Percentiles rank a stretch among this genome's conserved stretches.
Conservation (phyloP, 2,329 filamentous ascomycete genomes). For the Orbilia ellipsospora region DNA sequence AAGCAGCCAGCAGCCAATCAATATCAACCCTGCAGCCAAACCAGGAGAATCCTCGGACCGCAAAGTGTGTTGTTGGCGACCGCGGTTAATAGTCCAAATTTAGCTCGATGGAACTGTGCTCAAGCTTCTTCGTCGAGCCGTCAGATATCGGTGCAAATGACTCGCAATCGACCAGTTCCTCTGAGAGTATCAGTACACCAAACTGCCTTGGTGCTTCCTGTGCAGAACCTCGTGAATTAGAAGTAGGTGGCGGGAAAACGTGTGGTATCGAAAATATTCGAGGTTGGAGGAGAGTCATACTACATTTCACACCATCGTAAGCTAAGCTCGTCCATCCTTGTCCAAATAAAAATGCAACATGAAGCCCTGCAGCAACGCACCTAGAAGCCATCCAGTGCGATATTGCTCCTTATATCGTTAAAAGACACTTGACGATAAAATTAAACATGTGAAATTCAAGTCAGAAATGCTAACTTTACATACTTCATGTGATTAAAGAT, state of each 20-base stretch:
- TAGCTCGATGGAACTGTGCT: constrained; percentile 36
- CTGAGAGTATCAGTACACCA: not conserved
- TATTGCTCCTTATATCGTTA: too few relatives aligned
- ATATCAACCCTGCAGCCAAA: too few relatives aligned
- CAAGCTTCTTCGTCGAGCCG: constrained; percentile 27
- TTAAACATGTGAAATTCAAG: too few relatives aligned
- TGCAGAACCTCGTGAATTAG: constrained; percentile 19
- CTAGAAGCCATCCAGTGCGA: not conserved
- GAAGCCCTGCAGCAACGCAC: constrained; percentile 1
- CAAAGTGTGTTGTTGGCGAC: too few relatives aligned
- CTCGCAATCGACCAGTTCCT: not conserved
- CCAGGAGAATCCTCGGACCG: too few relatives aligned
- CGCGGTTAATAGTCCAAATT: not conserved
- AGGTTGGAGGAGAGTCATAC: constrained; percentile 66
- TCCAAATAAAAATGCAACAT: constrained; percentile 39
- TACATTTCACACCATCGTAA: constrained; percentile 70
- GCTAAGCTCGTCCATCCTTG: constrained; percentile 59
- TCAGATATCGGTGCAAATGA: constrained; percentile 18
- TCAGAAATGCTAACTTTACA: too few relatives aligned
- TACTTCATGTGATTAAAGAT: constrained; percentile 61
- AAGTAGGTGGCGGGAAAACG: constrained; percentile 17
- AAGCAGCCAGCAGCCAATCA: too few relatives aligned
- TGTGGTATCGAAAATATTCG: constrained; percentile 22
- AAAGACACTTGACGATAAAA: too few relatives aligned
- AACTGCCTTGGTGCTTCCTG: not conserved